Conservation (phyloP, 108 stramenopile species). For the Skeletonema menzelii region DNA sequence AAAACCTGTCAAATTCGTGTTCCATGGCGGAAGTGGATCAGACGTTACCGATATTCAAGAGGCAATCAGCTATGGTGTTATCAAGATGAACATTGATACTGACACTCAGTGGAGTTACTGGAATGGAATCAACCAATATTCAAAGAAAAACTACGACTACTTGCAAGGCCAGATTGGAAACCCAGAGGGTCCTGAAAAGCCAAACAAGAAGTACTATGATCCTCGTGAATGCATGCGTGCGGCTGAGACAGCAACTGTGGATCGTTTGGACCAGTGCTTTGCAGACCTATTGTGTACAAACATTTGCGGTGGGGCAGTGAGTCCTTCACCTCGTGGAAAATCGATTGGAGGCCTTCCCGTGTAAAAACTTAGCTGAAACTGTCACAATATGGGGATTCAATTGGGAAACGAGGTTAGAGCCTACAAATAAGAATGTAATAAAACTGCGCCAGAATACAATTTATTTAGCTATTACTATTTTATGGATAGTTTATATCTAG, state of each 20-base stretch:
- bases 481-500: too few relatives aligned
- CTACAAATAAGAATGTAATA: too few relatives aligned
- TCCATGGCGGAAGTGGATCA: conserved; percentile 91
- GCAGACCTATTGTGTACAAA: conserved; percentile 82
- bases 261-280: conserved; percentile 68
- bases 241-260: conserved; percentile 79
- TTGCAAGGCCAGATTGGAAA: conserved; percentile 49
- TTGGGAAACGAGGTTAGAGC: not conserved
- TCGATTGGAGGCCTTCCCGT: not conserved
- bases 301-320: conserved; percentile 43
- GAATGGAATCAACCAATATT: conserved; percentile 76
- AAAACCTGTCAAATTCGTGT: conserved; percentile 85
- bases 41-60: conserved; percentile 61
- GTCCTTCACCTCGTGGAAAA: not conserved
- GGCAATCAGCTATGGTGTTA: conserved; percentile 81
- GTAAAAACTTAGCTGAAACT: not conserved
- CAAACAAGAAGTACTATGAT: conserved; percentile 97
- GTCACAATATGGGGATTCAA: not conserved
- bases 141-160: conserved; percentile 73
- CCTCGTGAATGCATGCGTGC: conserved; percentile 88
- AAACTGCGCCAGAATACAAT: too few relatives aligned
- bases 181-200: conserved; percentile 91
- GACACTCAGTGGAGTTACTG: conserved; percentile 94
- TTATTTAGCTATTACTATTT: too few relatives aligned
- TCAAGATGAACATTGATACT: conserved; percentile 97